Conservation (phyloP, 169 alveolate species). For the Haemoproteus tartakovskyi region DNA sequence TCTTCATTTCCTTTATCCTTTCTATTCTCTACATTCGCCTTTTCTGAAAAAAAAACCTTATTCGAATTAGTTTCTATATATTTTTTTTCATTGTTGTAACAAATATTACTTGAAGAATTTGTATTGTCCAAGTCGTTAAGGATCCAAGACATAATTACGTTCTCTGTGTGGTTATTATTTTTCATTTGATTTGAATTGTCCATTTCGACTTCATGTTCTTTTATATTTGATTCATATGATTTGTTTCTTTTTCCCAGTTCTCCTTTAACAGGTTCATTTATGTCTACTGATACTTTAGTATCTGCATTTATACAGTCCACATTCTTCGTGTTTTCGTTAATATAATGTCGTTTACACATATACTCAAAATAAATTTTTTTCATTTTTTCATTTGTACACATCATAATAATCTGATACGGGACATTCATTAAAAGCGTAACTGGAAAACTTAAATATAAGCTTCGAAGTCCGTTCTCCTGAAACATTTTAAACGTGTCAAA, state of each 20-base stretch:
- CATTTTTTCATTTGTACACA: conserved; percentile 89
- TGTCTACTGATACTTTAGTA: background rate
- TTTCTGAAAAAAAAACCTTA: too few relatives aligned
- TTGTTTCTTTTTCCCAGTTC: too few relatives aligned
- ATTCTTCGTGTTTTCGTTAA: background rate
- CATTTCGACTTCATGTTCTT: background rate
- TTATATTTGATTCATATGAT: background rate
- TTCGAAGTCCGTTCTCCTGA: conserved; percentile 86
- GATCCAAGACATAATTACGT: too few relatives aligned
- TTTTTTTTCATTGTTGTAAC: background rate
- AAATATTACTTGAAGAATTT: background rate
- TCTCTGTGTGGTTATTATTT: background rate
- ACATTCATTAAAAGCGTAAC: conserved; percentile 92
- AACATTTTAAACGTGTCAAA: conserved; percentile 66
- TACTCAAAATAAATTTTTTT: conserved; percentile 72
- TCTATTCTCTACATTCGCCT: too few relatives aligned
- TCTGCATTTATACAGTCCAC: background rate
- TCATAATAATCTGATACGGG: conserved; percentile 92
- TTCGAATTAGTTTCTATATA: too few relatives aligned
- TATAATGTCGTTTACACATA: background rate
- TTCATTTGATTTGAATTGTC: too few relatives aligned
- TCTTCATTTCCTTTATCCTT: conserved; percentile 7
- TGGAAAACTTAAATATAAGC: conserved; percentile 91
- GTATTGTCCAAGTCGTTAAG: too few relatives aligned
- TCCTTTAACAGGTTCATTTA: too few relatives aligned